Conservation (phyloP, 306 rosid genomes). For the Cucurbita argyrosperma region DNA sequence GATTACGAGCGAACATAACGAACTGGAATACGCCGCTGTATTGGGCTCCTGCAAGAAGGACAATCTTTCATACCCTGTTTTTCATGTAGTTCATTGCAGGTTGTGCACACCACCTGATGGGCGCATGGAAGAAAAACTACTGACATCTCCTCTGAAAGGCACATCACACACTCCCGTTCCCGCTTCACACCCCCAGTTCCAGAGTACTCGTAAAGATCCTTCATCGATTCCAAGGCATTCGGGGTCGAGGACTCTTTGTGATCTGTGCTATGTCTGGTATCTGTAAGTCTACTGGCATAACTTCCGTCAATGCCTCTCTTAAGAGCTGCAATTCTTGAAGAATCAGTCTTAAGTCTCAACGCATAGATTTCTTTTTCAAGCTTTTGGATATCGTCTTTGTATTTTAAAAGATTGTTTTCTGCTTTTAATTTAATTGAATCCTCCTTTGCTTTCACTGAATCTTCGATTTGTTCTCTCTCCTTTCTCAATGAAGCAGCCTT, state of each 20-base stretch:
- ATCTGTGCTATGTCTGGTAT: slow-evolving; percentile 18
- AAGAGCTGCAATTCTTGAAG: slow-evolving; percentile 79
- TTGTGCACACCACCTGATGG: slow-evolving; percentile 84
- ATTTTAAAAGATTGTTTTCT: slow-evolving; percentile 43
- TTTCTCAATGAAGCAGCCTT: slow-evolving; percentile 40
- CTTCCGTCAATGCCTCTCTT: slow-evolving; percentile 68
- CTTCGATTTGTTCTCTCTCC: slow-evolving; percentile 71
- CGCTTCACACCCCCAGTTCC: slow-evolving; percentile 58
- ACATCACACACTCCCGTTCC: slow-evolving; percentile 92
- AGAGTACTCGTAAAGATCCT: slow-evolving; percentile 24
- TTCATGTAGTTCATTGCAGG: slow-evolving; percentile 89
- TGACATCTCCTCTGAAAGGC: slow-evolving; percentile 90
- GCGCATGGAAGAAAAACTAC: slow-evolving; percentile 89
- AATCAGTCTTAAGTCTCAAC: slow-evolving; percentile 59
- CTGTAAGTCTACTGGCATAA: slow-evolving; percentile 28
- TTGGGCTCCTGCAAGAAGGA: slow-evolving; percentile 85
- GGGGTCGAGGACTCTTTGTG: slow-evolving; percentile 18
- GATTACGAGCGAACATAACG: slow-evolving; percentile 40
- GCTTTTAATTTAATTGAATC: slow-evolving; percentile 47
- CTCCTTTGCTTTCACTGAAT: slow-evolving; percentile 52
- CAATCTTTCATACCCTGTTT: slow-evolving; percentile 93
- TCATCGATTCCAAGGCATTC: slow-evolving; percentile 28
- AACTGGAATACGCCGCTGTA: slow-evolving; percentile 69
- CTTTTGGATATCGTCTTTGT: slow-evolving; percentile 55
- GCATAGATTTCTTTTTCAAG: slow-evolving; percentile 69